These are phyloP conservation scores for Globisporangium lucens DNA, from an alignment of 352 stramenopile species.

Conservation along the genomic window DNA sequence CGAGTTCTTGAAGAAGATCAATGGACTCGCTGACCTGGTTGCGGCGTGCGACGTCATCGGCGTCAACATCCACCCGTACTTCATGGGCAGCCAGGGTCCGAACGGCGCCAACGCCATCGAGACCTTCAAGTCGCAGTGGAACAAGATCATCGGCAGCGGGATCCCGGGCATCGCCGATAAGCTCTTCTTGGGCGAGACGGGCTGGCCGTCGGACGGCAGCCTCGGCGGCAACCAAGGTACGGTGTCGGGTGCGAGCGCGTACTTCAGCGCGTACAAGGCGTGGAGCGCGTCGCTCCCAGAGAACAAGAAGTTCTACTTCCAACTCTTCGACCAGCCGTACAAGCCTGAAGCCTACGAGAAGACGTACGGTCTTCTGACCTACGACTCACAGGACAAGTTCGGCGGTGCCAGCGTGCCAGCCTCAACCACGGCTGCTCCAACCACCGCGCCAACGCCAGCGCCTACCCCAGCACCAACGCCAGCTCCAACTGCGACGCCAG, in stretches of 20 bases:
- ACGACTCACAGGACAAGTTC: slow-evolving; percentile 54
- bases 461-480: slow-evolving; percentile 15
- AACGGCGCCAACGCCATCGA: slow-evolving; percentile 33
- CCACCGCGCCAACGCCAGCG: slow-evolving; percentile 1
- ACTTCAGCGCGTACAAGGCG: slow-evolving; percentile 59
- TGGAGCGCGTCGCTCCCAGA: slow-evolving; percentile 46
- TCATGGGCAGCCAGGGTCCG: slow-evolving; percentile 30
- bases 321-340: slow-evolving; percentile 67
- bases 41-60: slow-evolving; percentile 42
- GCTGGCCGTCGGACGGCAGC: slow-evolving; percentile 42
- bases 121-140: slow-evolving; percentile 48
- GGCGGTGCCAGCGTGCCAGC: slow-evolving; percentile 25
- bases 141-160: slow-evolving; percentile 36
- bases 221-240: slow-evolving; percentile 36
- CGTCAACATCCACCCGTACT: slow-evolving; percentile 64
- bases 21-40: slow-evolving; percentile 37
- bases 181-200: slow-evolving; percentile 51
- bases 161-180: slow-evolving; percentile 29
- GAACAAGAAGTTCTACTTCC: slow-evolving; percentile 69
- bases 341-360: slow-evolving; percentile 41
- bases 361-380: slow-evolving; percentile 47
- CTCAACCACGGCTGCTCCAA: slow-evolving; percentile 19
- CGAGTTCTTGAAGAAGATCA: slow-evolving; percentile 40
- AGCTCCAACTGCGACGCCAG: slow-evolving; percentile 4
- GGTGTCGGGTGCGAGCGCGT: slow-evolving; percentile 30